Conservation (phyloP, 2,329 filamentous ascomycete genomes). For the Sclerotinia subarctica region DNA sequence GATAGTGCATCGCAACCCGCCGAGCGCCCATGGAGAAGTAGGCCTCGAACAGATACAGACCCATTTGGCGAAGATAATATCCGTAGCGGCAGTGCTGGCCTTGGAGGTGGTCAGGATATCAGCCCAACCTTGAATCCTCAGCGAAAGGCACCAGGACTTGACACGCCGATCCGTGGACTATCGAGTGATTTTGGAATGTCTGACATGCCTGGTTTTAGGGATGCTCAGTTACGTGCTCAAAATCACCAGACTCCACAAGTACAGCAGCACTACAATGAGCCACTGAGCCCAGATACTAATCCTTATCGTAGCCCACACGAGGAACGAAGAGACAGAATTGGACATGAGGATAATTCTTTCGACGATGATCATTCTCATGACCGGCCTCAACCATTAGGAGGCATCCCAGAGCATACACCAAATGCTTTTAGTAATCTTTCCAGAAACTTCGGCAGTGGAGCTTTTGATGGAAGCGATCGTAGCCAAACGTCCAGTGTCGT, state of each 20-base stretch:
- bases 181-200: constrained; percentile 61
- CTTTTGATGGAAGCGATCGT: constrained; percentile 71
- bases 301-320: constrained; percentile 89
- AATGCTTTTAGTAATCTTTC: constrained; percentile 54
- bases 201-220: constrained; percentile 55
- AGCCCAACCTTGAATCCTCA: constrained; percentile 49
- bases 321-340: constrained; percentile 49
- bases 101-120: constrained; percentile 72
- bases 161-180: constrained; percentile 43
- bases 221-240: constrained; percentile 50
- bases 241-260: constrained; percentile 40
- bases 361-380: constrained; percentile 43
- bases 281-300: constrained; percentile 90
- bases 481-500: constrained; percentile 91
- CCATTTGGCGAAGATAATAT: constrained; percentile 65
- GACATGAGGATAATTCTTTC: constrained; percentile 46
- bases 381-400: constrained; percentile 50
- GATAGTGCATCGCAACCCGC: constrained; percentile 53
- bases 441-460: constrained; percentile 47
- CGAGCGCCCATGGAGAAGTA: constrained; percentile 56
- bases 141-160: constrained; percentile 44
- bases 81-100: constrained; percentile 65
- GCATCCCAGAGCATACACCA: constrained; percentile 49
- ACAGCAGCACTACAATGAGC: constrained; percentile 54
- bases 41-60: constrained; percentile 69